Evolutionary conservation across 2,329 filamentous ascomycete genomes (phyloP).

Genomic region (Alternaria dauci): DNA sequence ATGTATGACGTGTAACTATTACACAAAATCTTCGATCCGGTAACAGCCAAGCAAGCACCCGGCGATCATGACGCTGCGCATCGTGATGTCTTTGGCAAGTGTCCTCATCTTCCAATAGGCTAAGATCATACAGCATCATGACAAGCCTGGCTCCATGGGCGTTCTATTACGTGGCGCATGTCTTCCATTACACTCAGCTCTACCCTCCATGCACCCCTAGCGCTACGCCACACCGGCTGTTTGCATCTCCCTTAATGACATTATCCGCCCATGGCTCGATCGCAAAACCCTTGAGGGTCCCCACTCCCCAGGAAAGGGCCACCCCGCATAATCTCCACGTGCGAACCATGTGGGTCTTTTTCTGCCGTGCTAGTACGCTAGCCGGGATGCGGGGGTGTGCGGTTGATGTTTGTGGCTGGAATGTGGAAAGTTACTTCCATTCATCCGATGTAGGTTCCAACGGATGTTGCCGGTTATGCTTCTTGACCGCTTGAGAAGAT

Average conservation of each 20-base stretch:
- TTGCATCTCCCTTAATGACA: background rate
- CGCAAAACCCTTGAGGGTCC: background rate
- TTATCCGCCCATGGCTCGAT: background rate
- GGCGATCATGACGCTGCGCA: slow-evolving; percentile 8
- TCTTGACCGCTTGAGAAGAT: background rate
- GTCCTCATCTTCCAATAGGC: background rate
- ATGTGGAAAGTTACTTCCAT: background rate
- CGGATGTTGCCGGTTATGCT: background rate
- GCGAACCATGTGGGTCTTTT: slow-evolving; percentile 6
- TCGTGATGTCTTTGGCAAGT: background rate
- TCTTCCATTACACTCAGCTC: background rate
- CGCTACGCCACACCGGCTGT: background rate
- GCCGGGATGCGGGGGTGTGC: background rate
- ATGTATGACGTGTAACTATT: slow-evolving; percentile 4
- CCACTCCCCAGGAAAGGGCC: background rate
- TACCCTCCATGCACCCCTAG: background rate
- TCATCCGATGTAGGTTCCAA: background rate
- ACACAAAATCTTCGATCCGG: background rate
- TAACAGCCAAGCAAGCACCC: background rate
- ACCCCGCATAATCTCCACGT: slow-evolving; percentile 12
- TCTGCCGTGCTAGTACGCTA: background rate
- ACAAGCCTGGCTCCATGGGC: background rate
- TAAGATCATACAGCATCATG: background rate
- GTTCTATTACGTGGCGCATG: background rate
- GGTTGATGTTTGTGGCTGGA: background rate